Conservation (phyloP, 129 eudicot species). For the Saposhnikovia divaricata region DNA sequence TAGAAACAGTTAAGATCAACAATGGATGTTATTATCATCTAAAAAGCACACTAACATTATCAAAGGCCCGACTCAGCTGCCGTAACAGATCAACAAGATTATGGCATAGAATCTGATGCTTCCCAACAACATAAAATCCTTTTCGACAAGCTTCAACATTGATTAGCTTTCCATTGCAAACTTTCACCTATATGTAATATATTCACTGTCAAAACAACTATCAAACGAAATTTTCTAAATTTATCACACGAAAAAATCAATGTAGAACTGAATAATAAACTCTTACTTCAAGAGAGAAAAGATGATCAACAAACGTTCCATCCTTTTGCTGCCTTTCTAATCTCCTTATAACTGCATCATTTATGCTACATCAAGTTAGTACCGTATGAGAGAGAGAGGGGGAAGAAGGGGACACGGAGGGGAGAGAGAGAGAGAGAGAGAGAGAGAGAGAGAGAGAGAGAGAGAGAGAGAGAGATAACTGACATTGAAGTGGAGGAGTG, state of each 20-base stretch:
- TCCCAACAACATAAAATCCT: slow-evolving; percentile 73
- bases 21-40: slow-evolving; percentile 6
- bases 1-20: not conserved
- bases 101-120: slow-evolving; percentile 76
- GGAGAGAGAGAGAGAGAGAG: not conserved
- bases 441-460: no score
- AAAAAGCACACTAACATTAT: slow-evolving; percentile 50
- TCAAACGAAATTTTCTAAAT: not conserved
- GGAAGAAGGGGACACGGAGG: no score
- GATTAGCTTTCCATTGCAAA: slow-evolving; percentile 82
- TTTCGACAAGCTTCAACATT: slow-evolving; percentile 67
- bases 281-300: slow-evolving; percentile 82
- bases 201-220: not conserved
- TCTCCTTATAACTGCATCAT: slow-evolving; percentile 60
- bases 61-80: slow-evolving; percentile 84
- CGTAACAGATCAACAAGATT: slow-evolving; percentile 91
- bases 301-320: slow-evolving; percentile 40
- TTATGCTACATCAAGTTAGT: not conserved
- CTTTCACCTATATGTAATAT: slow-evolving; percentile 53
- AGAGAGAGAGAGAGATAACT: slow-evolving; percentile 9
- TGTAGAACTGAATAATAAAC: not conserved
- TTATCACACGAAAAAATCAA: not conserved
- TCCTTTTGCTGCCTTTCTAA: slow-evolving; percentile 42
- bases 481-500: slow-evolving; percentile 97
- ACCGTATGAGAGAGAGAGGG: not conserved